Evolutionary conservation across 179 eudicot genomes (phyloP).

Genomic region (Beta corolliflora): DNA sequence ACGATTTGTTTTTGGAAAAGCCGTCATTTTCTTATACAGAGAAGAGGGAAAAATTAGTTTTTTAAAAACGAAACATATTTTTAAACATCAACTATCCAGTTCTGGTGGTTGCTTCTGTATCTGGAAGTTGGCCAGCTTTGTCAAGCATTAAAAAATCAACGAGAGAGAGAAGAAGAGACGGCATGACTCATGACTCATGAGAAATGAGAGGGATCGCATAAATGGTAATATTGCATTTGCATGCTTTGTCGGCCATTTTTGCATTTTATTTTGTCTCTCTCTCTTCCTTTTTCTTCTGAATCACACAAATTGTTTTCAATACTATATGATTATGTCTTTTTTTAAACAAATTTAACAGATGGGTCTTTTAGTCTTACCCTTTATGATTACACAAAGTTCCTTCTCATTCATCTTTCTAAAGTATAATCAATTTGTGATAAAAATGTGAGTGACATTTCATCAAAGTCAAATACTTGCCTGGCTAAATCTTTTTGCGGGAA

Average conservation of each 20-base stretch:
- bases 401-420: not conserved
- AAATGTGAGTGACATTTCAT: slow-evolving; percentile 22
- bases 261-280: slow-evolving; percentile 4
- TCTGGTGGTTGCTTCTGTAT: slow-evolving; percentile 21
- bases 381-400: slow-evolving; percentile 29
- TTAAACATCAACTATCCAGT: slow-evolving; percentile 7
- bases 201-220: slow-evolving; percentile 40
- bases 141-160: slow-evolving; percentile 14
- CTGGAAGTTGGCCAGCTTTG: slow-evolving; percentile 20
- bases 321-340: slow-evolving; percentile 4
- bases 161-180: not conserved
- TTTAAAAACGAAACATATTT: slow-evolving; percentile 2
- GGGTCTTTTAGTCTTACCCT: slow-evolving; percentile 25
- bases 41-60: slow-evolving; percentile 11
- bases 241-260: slow-evolving; percentile 47
- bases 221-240: slow-evolving; percentile 32
- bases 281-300: slow-evolving; percentile 18
- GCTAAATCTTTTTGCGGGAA: slow-evolving; percentile 30
- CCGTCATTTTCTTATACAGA: slow-evolving; percentile 9
- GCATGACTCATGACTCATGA: slow-evolving; percentile 20
- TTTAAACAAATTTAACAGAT: slow-evolving; percentile 1
- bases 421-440: not conserved
- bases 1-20: not conserved
- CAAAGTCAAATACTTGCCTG: slow-evolving; percentile 27
- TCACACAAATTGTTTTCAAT: slow-evolving; percentile 24